phyloP scores from a whole-genome alignment of 1,284 basidiomycete genomes.

The Peniophora sp. region DNA sequence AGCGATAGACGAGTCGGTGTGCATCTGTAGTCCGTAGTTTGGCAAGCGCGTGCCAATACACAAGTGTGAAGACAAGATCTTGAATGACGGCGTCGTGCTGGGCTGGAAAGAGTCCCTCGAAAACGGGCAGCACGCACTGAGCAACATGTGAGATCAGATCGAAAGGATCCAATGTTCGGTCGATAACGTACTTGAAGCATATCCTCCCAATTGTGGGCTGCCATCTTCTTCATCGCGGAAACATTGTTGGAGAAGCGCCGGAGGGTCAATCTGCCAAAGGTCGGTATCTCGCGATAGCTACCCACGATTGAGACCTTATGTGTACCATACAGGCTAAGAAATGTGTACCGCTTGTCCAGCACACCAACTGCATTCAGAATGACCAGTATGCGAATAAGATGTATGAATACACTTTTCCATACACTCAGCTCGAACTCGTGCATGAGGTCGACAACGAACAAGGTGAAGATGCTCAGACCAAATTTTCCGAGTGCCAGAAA shows the following conservation, averaged over 20 bases:
- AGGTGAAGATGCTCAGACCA: neutral
- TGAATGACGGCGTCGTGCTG: constrained; percentile 12
- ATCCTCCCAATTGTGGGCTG: neutral
- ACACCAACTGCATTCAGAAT: neutral
- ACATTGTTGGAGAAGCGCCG: neutral
- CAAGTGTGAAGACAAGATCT: constrained; percentile 15
- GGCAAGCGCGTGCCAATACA: constrained; percentile 19
- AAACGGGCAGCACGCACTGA: constrained; percentile 18
- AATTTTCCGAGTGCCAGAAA: neutral
- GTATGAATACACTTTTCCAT: neutral
- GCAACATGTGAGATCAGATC: neutral
- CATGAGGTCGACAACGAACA: constrained; percentile 1
- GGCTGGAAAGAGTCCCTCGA: constrained; percentile 19
- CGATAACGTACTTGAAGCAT: neutral
- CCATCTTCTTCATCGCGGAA: neutral
- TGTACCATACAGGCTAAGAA: neutral
- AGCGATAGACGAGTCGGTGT: constrained; percentile 16
- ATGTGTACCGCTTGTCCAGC: neutral
- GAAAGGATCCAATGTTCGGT: neutral
- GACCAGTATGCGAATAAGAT: constrained; percentile 1
- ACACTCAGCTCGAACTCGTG: constrained; percentile 2
- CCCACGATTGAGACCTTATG: neutral
- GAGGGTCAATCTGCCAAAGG: neutral
- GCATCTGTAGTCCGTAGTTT: constrained; percentile 23
- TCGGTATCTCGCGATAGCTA: neutral